Percentiles rank a stretch among this genome's conserved stretches.
Evolutionary conservation across 192 early-diverging fungal genomes (phyloP).

Genomic region (Martensiomyces pterosporus): DNA sequence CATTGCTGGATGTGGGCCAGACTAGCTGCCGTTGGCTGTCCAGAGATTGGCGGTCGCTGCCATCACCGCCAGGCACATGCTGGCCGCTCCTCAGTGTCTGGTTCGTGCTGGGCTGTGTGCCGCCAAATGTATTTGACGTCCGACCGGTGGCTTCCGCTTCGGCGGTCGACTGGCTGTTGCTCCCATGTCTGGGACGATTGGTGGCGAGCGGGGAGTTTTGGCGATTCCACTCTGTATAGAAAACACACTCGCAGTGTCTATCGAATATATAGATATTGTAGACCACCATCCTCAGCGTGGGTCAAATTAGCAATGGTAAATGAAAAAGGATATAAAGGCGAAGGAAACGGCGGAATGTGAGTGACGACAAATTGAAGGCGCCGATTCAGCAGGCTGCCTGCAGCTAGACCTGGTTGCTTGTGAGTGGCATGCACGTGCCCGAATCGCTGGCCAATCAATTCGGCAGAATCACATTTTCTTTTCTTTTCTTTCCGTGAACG

Average conservation of each 20-base stretch:
- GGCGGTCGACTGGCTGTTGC: conserved; percentile 4
- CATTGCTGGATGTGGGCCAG: conserved; percentile 19
- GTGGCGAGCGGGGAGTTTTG: conserved; percentile 31
- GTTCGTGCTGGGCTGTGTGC: conserved; percentile 8
- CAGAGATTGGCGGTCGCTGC: conserved; percentile 7
- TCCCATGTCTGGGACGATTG: neutral
- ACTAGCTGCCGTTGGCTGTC: conserved; percentile 25
- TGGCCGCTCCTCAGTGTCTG: conserved; percentile 9
- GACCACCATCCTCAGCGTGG: conserved; percentile 50
- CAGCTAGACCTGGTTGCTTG: no score
- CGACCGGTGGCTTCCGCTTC: conserved; percentile 11
- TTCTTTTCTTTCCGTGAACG: neutral
- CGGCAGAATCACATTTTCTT: neutral
- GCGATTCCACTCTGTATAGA: conserved; percentile 75
- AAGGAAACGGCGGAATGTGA: neutral
- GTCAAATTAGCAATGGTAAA: neutral
- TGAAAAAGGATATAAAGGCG: conserved; percentile 7
- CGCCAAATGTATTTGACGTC: no score
- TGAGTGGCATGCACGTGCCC: no score
- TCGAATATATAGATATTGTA: conserved; percentile 93
- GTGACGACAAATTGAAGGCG: no score
- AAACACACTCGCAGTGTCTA: conserved; percentile 87
- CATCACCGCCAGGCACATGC: conserved; percentile 5
- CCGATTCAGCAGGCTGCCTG: neutral
- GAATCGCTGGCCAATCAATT: no score